phyloP scores from a whole-genome alignment of 2,329 filamentous ascomycete species.

The Hymenoscyphus infarciens region DNA sequence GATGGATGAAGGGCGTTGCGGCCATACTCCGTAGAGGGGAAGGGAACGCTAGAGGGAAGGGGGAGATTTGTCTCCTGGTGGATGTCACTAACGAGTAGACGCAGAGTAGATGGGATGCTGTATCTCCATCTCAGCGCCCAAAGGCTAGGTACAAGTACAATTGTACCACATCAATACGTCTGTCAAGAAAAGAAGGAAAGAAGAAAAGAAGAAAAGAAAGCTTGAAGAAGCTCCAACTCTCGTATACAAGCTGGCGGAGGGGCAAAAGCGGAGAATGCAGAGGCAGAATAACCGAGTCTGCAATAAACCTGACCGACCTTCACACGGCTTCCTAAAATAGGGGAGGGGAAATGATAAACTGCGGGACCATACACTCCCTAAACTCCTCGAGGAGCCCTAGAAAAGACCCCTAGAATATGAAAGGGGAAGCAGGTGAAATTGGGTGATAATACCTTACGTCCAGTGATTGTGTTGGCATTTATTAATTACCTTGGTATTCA shows the following conservation, averaged over 20 bases:
- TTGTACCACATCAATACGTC: not conserved
- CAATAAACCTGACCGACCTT: not conserved
- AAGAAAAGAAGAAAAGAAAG: not conserved
- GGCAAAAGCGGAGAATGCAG: not conserved
- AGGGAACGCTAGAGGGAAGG: not conserved
- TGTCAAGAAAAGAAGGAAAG: not conserved
- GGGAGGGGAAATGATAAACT: not conserved
- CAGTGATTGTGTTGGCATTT: too few species aligned
- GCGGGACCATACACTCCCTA: not conserved
- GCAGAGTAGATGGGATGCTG: not conserved
- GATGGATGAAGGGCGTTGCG: not conserved
- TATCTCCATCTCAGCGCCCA: not conserved
- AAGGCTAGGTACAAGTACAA: not conserved
- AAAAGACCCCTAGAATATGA: not conserved
- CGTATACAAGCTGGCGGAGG: not conserved
- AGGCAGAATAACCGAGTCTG: not conserved
- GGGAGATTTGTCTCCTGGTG: not conserved
- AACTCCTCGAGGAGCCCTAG: not conserved
- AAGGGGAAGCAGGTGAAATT: too few species aligned
- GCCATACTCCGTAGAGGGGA: not conserved
- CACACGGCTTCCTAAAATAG: constrained; percentile 2
- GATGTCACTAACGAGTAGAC: not conserved
- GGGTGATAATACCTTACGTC: too few species aligned
- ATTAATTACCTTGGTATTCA: too few species aligned
- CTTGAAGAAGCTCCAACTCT: not conserved